Conservation (phyloP, 805 yeast species). For the Schwanniomyces vanrijiae region DNA sequence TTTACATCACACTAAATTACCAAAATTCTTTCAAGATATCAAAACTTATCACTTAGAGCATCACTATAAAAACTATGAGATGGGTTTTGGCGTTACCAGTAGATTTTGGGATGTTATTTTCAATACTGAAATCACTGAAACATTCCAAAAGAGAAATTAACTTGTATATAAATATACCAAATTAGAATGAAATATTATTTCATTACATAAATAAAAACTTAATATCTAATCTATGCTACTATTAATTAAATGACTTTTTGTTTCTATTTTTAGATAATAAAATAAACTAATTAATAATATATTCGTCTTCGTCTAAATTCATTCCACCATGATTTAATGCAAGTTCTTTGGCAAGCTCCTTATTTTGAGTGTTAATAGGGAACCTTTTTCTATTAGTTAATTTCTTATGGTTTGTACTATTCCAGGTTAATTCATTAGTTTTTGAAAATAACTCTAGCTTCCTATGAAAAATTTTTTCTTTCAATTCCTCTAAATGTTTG, state of each 20-base stretch:
- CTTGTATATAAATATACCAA: background rate
- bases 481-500: conserved; percentile 3
- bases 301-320: conserved; percentile 10
- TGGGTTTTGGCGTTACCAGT: conserved; percentile 95
- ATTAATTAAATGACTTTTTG: background rate
- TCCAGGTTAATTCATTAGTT: conserved; percentile 8
- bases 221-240: background rate
- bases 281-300: conserved; percentile 3
- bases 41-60: conserved; percentile 95
- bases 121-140: conserved; percentile 68
- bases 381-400: background rate
- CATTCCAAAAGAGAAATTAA: conserved; percentile 42
- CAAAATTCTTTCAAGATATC: conserved; percentile 69
- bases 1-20: conserved; percentile 85
- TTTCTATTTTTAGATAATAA: background rate
- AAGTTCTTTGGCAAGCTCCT: background rate
- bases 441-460: conserved; percentile 9
- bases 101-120: conserved; percentile 93
- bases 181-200: too few species aligned
- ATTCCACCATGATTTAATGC: conserved; percentile 13
- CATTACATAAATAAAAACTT: background rate
- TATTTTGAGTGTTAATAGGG: conserved; percentile 4
- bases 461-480: conserved; percentile 7
- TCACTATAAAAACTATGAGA: conserved; percentile 94
- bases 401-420: background rate